Conservation (phyloP, 1,284 basidiomycete genomes). For the Ganoderma meredithae region DNA sequence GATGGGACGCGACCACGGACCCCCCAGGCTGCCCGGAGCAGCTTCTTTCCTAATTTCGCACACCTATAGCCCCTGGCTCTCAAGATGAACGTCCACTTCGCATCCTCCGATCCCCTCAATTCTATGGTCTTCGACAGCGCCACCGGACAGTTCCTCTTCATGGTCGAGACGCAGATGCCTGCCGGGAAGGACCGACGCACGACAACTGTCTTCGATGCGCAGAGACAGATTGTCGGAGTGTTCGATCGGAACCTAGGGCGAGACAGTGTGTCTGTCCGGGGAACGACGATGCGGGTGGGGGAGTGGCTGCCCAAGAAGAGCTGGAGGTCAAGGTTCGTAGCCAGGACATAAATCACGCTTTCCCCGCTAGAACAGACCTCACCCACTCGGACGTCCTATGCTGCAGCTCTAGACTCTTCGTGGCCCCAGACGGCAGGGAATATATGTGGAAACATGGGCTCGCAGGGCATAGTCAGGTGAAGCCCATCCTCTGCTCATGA, state of each 20-base stretch:
- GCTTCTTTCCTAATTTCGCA: not conserved
- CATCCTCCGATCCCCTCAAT: conserved; percentile 6
- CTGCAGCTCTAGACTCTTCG: not conserved
- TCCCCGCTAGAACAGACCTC: not conserved
- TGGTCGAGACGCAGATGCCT: not conserved
- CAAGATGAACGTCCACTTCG: conserved; percentile 10
- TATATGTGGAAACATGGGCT: not conserved
- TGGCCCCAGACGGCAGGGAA: not conserved
- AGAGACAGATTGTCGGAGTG: not conserved
- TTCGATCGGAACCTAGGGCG: not conserved
- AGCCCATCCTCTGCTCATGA: too few relatives aligned
- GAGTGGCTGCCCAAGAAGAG: not conserved
- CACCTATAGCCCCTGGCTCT: not conserved
- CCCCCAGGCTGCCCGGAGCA: not conserved
- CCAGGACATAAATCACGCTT: not conserved
- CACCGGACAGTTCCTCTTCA: not conserved
- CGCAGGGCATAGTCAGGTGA: not conserved
- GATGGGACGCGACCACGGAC: not conserved
- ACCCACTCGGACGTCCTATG: not conserved
- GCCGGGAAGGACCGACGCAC: not conserved
- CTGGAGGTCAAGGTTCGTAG: not conserved
- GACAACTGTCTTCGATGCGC: not conserved
- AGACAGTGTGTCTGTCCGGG: not conserved
- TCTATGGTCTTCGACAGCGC: conserved; percentile 6
- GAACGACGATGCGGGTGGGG: not conserved